Percentiles rank a stretch among this genome's conserved stretches.
These are phyloP conservation scores for Heliocybe sulcata DNA, from an alignment of 1,284 basidiomycete genomes.

Conservation along the genomic window DNA sequence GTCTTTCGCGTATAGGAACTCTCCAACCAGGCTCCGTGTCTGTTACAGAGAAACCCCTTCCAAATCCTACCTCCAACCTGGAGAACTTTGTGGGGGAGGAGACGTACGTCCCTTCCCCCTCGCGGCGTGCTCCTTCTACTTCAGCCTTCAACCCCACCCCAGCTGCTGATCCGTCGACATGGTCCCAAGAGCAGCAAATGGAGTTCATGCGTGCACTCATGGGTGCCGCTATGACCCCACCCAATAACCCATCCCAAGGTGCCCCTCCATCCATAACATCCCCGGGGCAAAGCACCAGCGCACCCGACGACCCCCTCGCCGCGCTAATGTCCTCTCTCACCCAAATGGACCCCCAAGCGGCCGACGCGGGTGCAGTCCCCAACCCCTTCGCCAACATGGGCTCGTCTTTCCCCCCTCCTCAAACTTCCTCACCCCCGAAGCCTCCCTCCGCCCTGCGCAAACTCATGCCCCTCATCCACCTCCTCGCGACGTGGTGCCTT, in stretches of 20 bases:
- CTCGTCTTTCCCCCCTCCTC: constrained; percentile 8
- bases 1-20: too few relatives aligned
- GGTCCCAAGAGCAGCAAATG: constrained; percentile 58
- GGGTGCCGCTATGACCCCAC: constrained; percentile 18
- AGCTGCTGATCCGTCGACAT: constrained; percentile 43
- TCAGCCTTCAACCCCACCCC: constrained; percentile 12
- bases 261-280: not conserved
- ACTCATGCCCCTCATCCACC: constrained; percentile 55
- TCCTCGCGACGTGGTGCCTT: constrained; percentile 53
- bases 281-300: not conserved
- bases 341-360: constrained; percentile 7
- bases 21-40: not conserved
- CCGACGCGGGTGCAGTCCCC: constrained; percentile 5
- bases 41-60: constrained; percentile 33
- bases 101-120: constrained; percentile 35
- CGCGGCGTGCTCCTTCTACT: constrained; percentile 16
- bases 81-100: constrained; percentile 61
- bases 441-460: constrained; percentile 45
- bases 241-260: constrained; percentile 7
- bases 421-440: constrained; percentile 14
- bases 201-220: constrained; percentile 61
- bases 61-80: constrained; percentile 22
- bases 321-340: constrained; percentile 23
- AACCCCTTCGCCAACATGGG: constrained; percentile 9
- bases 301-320: constrained; percentile 21